Base-by-base conservation (phyloP, 1,284 basidiomycete genomes). In the Sutorius eximius region DNA sequence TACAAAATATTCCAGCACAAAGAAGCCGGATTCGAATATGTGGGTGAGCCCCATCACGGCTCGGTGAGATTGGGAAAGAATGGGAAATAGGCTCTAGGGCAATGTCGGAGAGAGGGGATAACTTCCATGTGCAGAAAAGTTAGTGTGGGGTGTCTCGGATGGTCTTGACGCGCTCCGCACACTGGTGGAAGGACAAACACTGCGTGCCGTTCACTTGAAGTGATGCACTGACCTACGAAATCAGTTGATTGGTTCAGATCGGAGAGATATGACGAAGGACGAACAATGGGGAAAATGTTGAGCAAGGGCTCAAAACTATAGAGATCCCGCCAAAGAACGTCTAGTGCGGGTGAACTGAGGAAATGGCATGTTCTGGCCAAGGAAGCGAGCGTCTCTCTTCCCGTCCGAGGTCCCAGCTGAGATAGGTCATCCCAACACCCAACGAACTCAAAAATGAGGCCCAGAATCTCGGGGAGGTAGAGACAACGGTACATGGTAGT, bases 401-500 rank as follows among this genome's bases (percentile, higher is more conserved):
- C 16, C 1, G 7, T 16, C 24, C 18, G 48, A 40, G 32, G 18
- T 24, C 24, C 34, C 1, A 22, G 24, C 20, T 38, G 32, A 18
- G n/a, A 9, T 4, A 29, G 33, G 11, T 51, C 48, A 18, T 58
- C 49, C 27, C 10, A 16, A 15, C 30, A 32, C 27, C n/a, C 9
- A 18, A 51, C 16, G 37, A 33, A 58, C 13, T 52, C 27, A 49
- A 65, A 52, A 41, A 63, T 52, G 49, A 52, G 36, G 22, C 1
- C 5, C 27, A 62, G 45, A 3, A 62, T n/a, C 34, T 62, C 63
- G 18, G 46, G 44, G 45, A 62, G 49, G 32, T 16, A 40, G 10
- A 62, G 41, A 46, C 61, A 65, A 32, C 22, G 45, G 27, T 61
- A 59, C 58, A 65, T 62, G 36, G 40, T 32, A n/a, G n/a, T n/a